phyloP scores from a whole-genome alignment of 768 basidiomycete species.

The Bullera alba region DNA sequence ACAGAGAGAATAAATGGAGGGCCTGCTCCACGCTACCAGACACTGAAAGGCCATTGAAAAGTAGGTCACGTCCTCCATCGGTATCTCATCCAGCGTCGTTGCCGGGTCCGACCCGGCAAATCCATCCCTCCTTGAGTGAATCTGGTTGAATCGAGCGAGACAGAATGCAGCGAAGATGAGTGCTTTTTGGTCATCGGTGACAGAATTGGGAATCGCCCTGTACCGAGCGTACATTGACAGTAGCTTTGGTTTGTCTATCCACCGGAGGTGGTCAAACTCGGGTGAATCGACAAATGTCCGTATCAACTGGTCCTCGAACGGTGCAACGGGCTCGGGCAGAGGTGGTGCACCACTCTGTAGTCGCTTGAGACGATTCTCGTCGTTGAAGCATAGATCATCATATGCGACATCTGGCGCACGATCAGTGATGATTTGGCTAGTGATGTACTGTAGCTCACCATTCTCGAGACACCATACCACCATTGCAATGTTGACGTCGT shows the following conservation, averaged over 20 bases:
- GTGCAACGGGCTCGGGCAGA: constrained; percentile 2
- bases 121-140: not conserved
- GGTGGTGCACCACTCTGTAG: not conserved
- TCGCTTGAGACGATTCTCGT: constrained; percentile 4
- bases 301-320: constrained; percentile 12
- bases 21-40: constrained; percentile 4
- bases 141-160: constrained; percentile 3
- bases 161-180: constrained; percentile 10
- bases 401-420: constrained; percentile 1
- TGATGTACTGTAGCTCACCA: constrained; percentile 2
- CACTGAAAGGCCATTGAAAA: constrained; percentile 4
- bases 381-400: not conserved
- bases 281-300: constrained; percentile 1
- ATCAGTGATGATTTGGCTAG: not conserved
- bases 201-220: constrained; percentile 4
- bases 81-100: no score
- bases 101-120: no score
- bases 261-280: constrained; percentile 1
- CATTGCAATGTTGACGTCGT: not conserved
- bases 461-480: constrained; percentile 3
- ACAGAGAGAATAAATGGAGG: constrained; percentile 8
- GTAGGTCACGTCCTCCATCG: constrained; percentile 16
- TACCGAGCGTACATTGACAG: constrained; percentile 7
- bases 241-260: constrained; percentile 5
- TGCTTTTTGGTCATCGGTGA: constrained; percentile 12